Evolutionary conservation across 1,284 basidiomycete genomes (phyloP).

Genomic region (Ganoderma lingzhi): DNA sequence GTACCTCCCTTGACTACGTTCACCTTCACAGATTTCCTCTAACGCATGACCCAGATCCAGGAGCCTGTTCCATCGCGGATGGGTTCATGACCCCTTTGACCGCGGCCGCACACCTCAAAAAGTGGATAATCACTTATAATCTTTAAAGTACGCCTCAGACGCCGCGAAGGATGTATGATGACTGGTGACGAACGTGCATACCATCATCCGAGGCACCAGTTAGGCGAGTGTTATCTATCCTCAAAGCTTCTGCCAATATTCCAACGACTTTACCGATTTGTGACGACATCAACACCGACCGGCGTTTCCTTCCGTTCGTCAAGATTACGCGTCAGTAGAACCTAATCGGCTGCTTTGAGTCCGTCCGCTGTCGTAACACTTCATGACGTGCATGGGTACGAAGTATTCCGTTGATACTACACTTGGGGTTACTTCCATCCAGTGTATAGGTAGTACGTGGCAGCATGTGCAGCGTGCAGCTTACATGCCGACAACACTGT

Average conservation of each 20-base stretch:
- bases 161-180: neutral
- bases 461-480: too few species aligned
- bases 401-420: too few species aligned
- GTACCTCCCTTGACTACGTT: neutral
- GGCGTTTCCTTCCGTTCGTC: constrained; percentile 38
- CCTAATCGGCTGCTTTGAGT: too few species aligned
- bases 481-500: neutral
- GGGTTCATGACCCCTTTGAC: neutral
- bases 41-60: neutral
- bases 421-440: too few species aligned
- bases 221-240: neutral
- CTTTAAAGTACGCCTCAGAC: neutral
- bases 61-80: neutral
- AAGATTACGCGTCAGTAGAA: too few species aligned
- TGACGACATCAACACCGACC: neutral
- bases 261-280: neutral
- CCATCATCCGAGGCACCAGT: neutral
- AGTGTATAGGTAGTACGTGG: too few species aligned
- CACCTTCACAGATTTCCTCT: neutral
- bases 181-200: neutral
- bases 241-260: neutral
- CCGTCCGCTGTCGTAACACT: neutral
- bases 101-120: neutral
- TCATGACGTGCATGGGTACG: neutral
- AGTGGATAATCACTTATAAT: too few species aligned